Percentiles rank a stretch among this genome's conserved stretches.
phyloP scores from a whole-genome alignment of 2,329 filamentous ascomycete species.

The Fusarium nygamai region DNA sequence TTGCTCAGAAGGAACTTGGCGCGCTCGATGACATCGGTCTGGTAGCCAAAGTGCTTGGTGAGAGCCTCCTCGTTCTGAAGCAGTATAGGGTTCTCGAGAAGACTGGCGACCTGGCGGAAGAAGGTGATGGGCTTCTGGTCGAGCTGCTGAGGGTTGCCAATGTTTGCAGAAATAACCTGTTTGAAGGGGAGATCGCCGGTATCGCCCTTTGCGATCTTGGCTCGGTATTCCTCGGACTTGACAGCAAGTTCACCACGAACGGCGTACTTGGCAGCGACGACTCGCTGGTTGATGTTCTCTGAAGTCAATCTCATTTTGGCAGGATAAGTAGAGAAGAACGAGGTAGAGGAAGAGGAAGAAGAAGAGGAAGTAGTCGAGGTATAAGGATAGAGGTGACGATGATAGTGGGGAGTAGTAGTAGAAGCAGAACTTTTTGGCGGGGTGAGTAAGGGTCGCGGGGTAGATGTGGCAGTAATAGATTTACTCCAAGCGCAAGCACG shows the following conservation, averaged over 20 bases:
- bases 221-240: constrained; percentile 90
- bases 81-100: constrained; percentile 89
- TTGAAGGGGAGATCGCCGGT: constrained; percentile 77
- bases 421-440: constrained; percentile 41
- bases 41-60: constrained; percentile 80
- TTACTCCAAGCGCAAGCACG: constrained; percentile 33
- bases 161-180: constrained; percentile 95
- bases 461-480: constrained; percentile 38
- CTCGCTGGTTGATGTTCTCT: constrained; percentile 91
- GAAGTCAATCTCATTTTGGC: constrained; percentile 67
- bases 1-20: constrained; percentile 83
- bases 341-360: constrained; percentile 12
- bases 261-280: constrained; percentile 91
- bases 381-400: constrained; percentile 28
- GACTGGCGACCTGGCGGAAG: constrained; percentile 94
- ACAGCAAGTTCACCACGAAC: constrained; percentile 96
- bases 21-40: constrained; percentile 86
- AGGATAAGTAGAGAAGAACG: constrained; percentile 47
- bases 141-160: constrained; percentile 98
- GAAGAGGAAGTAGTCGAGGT: background rate
- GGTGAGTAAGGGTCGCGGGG: constrained; percentile 42
- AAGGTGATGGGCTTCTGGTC: constrained; percentile 99
- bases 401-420: constrained; percentile 23
- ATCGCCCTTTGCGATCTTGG: constrained; percentile 70
- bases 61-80: constrained; percentile 87